A percentile compares a stretch with the other conserved stretches of the same genome.
These are phyloP conservation scores for Diutina catenulata DNA, from an alignment of 1,139 yeast species.

Conservation along the genomic window DNA sequence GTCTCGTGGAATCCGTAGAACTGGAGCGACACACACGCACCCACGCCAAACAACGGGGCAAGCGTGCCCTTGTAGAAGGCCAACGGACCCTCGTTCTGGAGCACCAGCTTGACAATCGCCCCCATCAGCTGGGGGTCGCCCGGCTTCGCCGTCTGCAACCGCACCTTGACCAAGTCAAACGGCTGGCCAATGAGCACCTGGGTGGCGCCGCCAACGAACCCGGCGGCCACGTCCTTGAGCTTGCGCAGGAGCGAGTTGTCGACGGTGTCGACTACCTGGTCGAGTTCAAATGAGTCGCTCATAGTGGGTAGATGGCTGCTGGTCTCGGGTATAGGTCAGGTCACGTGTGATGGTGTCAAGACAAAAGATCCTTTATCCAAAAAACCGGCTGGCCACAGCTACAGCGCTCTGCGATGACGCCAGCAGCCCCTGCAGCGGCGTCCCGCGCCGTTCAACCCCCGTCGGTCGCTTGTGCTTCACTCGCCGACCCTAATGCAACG, in stretches of 20 bases:
- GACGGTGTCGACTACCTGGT: constrained; percentile 11
- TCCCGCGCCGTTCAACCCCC: too few relatives aligned
- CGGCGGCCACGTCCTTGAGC: constrained; percentile 46
- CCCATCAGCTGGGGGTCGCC: constrained; percentile 21
- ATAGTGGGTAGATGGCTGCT: too few relatives aligned
- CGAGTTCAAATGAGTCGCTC: constrained; percentile 3
- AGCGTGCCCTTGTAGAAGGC: constrained; percentile 47
- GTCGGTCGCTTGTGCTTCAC: too few relatives aligned
- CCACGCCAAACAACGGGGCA: constrained; percentile 45
- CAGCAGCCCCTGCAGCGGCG: too few relatives aligned
- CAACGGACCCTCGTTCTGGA: constrained; percentile 47
- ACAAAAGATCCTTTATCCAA: too few relatives aligned
- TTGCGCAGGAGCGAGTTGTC: constrained; percentile 47
- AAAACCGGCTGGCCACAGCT: too few relatives aligned
- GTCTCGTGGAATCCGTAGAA: constrained; percentile 74
- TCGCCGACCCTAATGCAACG: too few relatives aligned
- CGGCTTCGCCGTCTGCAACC: constrained; percentile 41
- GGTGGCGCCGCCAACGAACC: constrained; percentile 44
- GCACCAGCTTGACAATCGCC: constrained; percentile 40
- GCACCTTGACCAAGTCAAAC: constrained; percentile 55
- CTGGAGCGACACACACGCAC: constrained; percentile 64
- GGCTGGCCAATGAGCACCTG: constrained; percentile 72
- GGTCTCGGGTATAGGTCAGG: too few relatives aligned
- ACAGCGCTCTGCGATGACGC: too few relatives aligned
- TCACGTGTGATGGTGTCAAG: too few relatives aligned